A percentile compares a stretch with the other conserved stretches of the same genome.
phyloP scores from a whole-genome alignment of 345 rosid genomes.

The Salix exigua region DNA sequence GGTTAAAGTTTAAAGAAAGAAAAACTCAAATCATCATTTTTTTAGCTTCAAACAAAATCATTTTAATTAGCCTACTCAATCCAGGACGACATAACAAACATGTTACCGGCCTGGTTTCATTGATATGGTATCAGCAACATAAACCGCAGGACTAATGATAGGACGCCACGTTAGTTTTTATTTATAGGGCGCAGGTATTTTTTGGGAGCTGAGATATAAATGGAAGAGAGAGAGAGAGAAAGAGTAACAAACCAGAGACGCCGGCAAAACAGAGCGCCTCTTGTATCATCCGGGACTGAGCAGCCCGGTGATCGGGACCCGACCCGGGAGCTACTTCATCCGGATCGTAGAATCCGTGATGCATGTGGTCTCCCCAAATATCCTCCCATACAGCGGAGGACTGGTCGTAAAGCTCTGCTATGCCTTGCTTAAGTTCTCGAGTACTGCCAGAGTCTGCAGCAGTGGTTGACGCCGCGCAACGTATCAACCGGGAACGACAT shows the following conservation, averaged over 20 bases:
- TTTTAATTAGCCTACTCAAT: too few species aligned
- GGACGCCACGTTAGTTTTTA: too few species aligned
- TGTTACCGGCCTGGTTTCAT: too few species aligned
- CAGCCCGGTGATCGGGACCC: slow-evolving; percentile 51
- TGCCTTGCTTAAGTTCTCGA: slow-evolving; percentile 46
- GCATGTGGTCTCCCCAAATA: slow-evolving; percentile 97
- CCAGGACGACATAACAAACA: too few species aligned
- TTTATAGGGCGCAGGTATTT: too few species aligned
- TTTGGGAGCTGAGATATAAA: too few species aligned
- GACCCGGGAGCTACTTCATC: slow-evolving; percentile 33
- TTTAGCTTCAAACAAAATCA: too few species aligned
- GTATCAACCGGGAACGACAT: neutral
- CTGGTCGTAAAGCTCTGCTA: slow-evolving; percentile 84
- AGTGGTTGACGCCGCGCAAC: neutral
- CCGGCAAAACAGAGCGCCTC: slow-evolving; percentile 62
- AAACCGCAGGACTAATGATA: too few species aligned
- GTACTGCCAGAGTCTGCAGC: neutral
- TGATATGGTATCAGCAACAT: too few species aligned
- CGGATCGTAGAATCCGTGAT: slow-evolving; percentile 81
- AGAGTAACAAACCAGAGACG: too few species aligned
- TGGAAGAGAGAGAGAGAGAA: neutral
- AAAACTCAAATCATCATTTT: too few species aligned
- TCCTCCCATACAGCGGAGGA: slow-evolving; percentile 80
- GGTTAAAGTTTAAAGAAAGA: too few species aligned
- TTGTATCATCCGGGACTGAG: slow-evolving; percentile 89